Evolutionary conservation across 2,329 filamentous ascomycete genomes (phyloP), one percentile per base, ranked within the genome.

Genomic region (Trematosphaeria pertusa): DNA sequence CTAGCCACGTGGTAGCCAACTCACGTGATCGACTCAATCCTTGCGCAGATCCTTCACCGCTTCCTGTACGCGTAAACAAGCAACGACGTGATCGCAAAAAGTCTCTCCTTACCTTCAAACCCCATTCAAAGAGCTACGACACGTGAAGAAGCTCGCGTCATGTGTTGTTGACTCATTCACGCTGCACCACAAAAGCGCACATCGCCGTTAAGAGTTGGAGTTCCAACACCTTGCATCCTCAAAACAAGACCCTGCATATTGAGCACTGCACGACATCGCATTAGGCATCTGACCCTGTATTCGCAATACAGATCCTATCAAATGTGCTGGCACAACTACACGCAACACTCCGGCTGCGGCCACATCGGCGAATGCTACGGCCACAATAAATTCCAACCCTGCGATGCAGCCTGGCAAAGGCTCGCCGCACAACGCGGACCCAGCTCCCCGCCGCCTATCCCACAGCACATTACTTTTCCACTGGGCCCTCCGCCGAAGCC

Each of bases 281-380:
- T n/a, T 12, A 7, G 15, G 12, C 24, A 24, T 12, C 28, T 9
- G 8, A 14, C 33, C 14, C n/a, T 12, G 22, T 37, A 14, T 11
- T 32, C 19, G 4, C 10, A 37, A 28, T 15, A n/a, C 5, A 36
- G 15, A 32, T 9, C 17, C 10, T 10, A 9, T 32, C 20, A 22
- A 2, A 68, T 69, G 65, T 69, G 65, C 37, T 65, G 55, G 31
- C 61, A 68, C 39, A 71, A 71, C 52, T 64, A 62, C 52, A 65
- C 59, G n/a, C 55, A 59, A 36, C 66, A 69, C 37, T 60, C 59
- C 24, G 67, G 68, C 33, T 71, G 68, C 49, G 65, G 64, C n/a
- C 68, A 71, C 37, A 58, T 65, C 34, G 65, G 59, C 17, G 56
- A 61, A 46, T 54, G 58, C 9, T 52, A 65, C 46, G 24, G 8